Conservation (phyloP, 441 rosid genomes). For the Populus hybrid region DNA sequence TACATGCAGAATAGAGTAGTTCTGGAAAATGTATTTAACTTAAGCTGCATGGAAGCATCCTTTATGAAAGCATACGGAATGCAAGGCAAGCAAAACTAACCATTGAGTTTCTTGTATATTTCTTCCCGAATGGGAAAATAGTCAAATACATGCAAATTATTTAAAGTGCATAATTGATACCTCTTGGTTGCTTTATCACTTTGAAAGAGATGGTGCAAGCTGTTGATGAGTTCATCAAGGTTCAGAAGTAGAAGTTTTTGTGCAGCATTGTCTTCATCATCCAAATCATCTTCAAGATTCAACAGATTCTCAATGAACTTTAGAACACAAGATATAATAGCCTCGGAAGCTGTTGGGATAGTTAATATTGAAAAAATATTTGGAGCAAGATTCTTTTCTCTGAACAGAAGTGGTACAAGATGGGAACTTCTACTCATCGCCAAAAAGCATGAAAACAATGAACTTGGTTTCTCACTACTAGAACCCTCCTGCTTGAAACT, state of each 20-base stretch:
- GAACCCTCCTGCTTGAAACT: slow-evolving; percentile 91
- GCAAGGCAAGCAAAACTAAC: background rate
- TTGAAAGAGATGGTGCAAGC: slow-evolving; percentile 71
- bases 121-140: background rate
- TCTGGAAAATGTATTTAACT: background rate
- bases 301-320: slow-evolving; percentile 81
- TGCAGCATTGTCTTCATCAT: slow-evolving; percentile 41
- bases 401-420: slow-evolving; percentile 53
- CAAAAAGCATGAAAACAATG: slow-evolving; percentile 84
- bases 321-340: slow-evolving; percentile 63
- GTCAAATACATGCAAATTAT: background rate
- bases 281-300: slow-evolving; percentile 59
- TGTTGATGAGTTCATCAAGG: slow-evolving; percentile 54
- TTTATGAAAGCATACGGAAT: background rate
- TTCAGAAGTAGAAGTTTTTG: slow-evolving; percentile 54
- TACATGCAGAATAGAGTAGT: background rate
- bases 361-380: slow-evolving; percentile 81
- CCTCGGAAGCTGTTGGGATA: slow-evolving; percentile 72
- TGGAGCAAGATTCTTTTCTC: slow-evolving; percentile 70
- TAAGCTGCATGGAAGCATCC: background rate
- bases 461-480: slow-evolving; percentile 94
- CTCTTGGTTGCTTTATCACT: slow-evolving; percentile 57
- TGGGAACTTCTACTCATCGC: slow-evolving; percentile 82
- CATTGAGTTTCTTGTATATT: background rate
- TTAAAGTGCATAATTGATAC: slow-evolving; percentile 32